Base-by-base conservation (phyloP, 139 green algal species). In the Picochlorum sp. region DNA sequence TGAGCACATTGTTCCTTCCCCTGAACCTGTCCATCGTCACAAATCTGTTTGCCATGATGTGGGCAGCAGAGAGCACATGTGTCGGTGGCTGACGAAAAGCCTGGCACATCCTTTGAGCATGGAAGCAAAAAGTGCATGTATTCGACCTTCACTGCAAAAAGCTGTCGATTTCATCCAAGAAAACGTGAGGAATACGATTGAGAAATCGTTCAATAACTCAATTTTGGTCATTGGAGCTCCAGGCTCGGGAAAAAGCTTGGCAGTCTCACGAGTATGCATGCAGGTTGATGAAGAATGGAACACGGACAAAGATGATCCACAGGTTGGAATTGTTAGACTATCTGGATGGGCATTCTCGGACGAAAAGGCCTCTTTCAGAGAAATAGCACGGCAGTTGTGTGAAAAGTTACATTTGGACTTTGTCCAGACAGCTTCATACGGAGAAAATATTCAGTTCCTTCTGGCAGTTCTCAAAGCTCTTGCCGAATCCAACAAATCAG, bases 401-500 rank as follows among this genome's bases (percentile, higher is more conserved):
- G 63, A 63, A 28, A 49, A 45, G 6, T 77, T 78, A 8, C 16
- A 68, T 24, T 57, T 63, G 18, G 21, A 34, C 2, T 92, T 88
- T 44, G 49, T 28, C 7, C 62, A 63, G 4, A 62, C 31, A 4
- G 82, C 86, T 0, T 83, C 78, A 0, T 77, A 84, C 47, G 77
- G 75, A 8, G 86, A 93, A 20, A 95, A 95, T 72, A 76, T 95
- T 21, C 44, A 51, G 20, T 94, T 95, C 69, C 66, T 95, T 56
- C 72, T 74, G 9, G 75, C 71, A 20, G 83, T 91, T 64, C 69
- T 94, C 7, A 34, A 67, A 47, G 57, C 74, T 28, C 74, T 95
- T 60, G 69, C 78, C 60, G 77, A 79, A 51, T 82, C 67, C 21
- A 62, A 85, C 24, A 89, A 90, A 59, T 63, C 63, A 14, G 87